phyloP scores from a whole-genome alignment of 2,329 filamentous ascomycete species.

The Penicillium sp. region DNA sequence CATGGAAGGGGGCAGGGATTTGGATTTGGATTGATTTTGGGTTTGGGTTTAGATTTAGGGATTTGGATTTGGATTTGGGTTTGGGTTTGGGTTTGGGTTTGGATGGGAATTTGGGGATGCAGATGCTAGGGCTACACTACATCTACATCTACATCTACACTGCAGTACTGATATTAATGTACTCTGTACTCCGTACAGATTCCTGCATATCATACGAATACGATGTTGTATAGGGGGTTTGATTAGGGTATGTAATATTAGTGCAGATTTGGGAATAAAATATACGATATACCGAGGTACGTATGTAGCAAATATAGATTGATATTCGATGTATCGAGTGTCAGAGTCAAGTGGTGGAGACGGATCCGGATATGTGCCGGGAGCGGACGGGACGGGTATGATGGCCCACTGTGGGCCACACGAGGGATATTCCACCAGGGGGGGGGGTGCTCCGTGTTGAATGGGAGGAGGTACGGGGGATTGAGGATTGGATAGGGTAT shows the following conservation, averaged over 20 bases:
- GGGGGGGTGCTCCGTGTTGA: too few species aligned
- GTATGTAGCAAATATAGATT: not conserved
- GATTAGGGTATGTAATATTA: too few species aligned
- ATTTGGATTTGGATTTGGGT: too few species aligned
- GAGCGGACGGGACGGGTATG: constrained; percentile 2
- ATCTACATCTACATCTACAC: too few species aligned
- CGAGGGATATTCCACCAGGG: not conserved
- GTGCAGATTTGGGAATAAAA: not conserved
- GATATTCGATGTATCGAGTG: constrained; percentile 4
- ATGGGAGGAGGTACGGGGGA: too few species aligned
- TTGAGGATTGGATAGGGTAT: not conserved
- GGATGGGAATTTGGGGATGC: not conserved
- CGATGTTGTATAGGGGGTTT: not conserved
- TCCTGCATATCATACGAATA: not conserved
- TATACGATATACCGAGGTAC: not conserved
- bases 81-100: too few species aligned
- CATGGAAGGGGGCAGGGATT: not conserved
- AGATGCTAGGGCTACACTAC: not conserved
- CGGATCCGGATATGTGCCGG: not conserved
- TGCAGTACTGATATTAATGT: not conserved
- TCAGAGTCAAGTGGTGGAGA: not conserved
- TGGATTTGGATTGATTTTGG: too few species aligned
- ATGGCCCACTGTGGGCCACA: constrained; percentile 7
- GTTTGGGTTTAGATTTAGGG: not conserved
- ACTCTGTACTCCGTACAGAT: not conserved